Percentiles rank a stretch among this genome's conserved stretches.
phyloP scores from a whole-genome alignment of 2,329 filamentous ascomycete species.

The Venturia carpophila region DNA sequence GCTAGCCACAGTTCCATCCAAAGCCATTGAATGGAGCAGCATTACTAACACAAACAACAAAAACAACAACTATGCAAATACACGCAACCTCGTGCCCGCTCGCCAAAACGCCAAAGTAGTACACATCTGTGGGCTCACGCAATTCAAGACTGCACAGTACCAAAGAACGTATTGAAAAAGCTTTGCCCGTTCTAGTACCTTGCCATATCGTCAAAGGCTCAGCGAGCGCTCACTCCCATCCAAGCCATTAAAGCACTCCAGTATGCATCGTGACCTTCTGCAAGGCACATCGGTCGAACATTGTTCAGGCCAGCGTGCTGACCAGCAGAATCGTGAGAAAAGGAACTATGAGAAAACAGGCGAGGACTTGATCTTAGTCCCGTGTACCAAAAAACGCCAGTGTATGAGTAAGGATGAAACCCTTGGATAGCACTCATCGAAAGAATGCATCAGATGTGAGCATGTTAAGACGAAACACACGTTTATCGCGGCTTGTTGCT shows the following conservation, averaged over 20 bases:
- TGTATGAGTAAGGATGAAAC: slow-evolving; percentile 11
- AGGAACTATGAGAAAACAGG: slow-evolving; percentile 2
- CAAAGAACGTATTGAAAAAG: slow-evolving; percentile 13
- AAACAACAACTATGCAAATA: slow-evolving; percentile 11
- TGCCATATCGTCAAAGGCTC: slow-evolving; percentile 10
- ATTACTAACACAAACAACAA: slow-evolving; percentile 1
- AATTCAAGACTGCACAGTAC: slow-evolving; percentile 11
- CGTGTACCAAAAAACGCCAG: background rate
- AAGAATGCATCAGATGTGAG: slow-evolving; percentile 2
- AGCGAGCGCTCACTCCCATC: background rate
- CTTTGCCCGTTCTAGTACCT: slow-evolving; percentile 7
- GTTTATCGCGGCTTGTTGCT: slow-evolving; percentile 15
- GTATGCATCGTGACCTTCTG: slow-evolving; percentile 12
- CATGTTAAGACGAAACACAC: background rate
- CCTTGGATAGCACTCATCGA: background rate
- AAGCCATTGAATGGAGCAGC: slow-evolving; percentile 7
- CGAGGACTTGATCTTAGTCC: background rate
- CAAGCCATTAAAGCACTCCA: slow-evolving; percentile 12
- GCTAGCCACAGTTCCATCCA: slow-evolving; percentile 7
- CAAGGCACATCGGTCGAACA: background rate
- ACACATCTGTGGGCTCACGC: background rate
- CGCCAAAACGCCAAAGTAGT: slow-evolving; percentile 4
- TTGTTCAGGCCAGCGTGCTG: slow-evolving; percentile 8
- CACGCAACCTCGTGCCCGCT: background rate
- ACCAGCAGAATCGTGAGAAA: slow-evolving; percentile 13